Conservation (phyloP, 164 flowering plant species). For the Saururus chinensis region DNA sequence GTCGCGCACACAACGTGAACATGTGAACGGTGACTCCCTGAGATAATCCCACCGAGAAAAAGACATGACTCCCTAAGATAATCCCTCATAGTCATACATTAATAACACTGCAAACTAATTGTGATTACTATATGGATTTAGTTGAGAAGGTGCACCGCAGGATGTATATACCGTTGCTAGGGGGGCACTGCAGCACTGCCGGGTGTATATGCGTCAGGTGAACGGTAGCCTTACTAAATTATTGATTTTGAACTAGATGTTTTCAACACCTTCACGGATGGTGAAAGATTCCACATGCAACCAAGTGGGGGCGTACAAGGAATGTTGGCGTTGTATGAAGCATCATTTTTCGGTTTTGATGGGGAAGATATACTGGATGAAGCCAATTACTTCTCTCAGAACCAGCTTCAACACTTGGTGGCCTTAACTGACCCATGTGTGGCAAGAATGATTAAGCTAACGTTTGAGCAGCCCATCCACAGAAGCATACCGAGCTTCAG, state of each 20-base stretch:
- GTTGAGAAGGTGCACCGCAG: too few relatives aligned
- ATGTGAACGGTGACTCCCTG: too few relatives aligned
- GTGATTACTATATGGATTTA: too few relatives aligned
- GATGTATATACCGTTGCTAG: too few relatives aligned
- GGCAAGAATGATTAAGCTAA: conserved; percentile 11
- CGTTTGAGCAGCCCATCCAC: conserved; percentile 30
- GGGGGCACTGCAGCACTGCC: too few relatives aligned
- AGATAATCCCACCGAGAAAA: too few relatives aligned
- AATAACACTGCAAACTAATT: too few relatives aligned
- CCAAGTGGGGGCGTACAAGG: neutral
- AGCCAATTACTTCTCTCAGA: conserved; percentile 20
- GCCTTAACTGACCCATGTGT: conserved; percentile 1
- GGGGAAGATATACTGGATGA: conserved; percentile 48
- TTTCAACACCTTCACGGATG: neutral
- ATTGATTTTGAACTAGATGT: conserved; percentile 5
- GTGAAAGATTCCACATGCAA: neutral
- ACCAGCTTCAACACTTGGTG: conserved; percentile 15
- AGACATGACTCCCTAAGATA: too few relatives aligned
- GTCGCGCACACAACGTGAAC: too few relatives aligned
- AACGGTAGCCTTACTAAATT: conserved; percentile 3
- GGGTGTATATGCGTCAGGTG: conserved; percentile 1
- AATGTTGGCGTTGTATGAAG: conserved; percentile 14
- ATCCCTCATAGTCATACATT: too few relatives aligned
- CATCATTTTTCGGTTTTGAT: conserved; percentile 19
- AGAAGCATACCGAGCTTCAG: conserved; percentile 29